phyloP scores from a whole-genome alignment of 2,329 filamentous ascomycete genomes.

The Trichoderma hamatum region DNA sequence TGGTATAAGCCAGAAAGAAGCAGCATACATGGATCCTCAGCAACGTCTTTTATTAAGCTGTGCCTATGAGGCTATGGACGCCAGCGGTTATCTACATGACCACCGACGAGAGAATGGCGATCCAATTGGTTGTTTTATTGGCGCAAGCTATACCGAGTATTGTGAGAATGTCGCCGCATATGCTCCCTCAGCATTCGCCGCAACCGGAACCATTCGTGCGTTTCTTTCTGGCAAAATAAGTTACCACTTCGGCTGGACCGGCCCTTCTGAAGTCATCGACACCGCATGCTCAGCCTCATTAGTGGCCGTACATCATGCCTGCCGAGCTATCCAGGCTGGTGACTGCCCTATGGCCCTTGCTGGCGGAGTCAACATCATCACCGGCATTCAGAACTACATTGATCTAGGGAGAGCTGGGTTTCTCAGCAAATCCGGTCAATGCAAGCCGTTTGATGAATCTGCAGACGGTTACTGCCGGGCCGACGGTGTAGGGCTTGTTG shows the following conservation, averaged over 20 bases:
- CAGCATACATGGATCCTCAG: constrained; percentile 40
- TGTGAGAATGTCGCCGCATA: constrained; percentile 34
- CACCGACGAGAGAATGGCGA: constrained; percentile 21
- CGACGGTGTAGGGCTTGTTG: constrained; percentile 49
- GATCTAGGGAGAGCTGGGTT: constrained; percentile 33
- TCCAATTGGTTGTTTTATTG: constrained; percentile 36
- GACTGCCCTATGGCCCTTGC: constrained; percentile 42
- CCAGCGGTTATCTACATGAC: constrained; percentile 25
- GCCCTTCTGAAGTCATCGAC: constrained; percentile 41
- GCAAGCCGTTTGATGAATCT: constrained; percentile 35
- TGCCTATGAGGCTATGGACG: constrained; percentile 40
- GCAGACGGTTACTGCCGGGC: constrained; percentile 55
- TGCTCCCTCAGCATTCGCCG: constrained; percentile 37
- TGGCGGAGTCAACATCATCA: constrained; percentile 46
- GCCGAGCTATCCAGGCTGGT: constrained; percentile 33
- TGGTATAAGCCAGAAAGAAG: constrained; percentile 35
- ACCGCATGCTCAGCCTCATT: constrained; percentile 44
- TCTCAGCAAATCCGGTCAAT: constrained; percentile 36
- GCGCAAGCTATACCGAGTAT: constrained; percentile 33
- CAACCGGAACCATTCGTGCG: constrained; percentile 39
- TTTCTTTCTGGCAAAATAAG: constrained; percentile 41
- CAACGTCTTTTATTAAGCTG: constrained; percentile 40
- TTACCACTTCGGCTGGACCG: constrained; percentile 43
- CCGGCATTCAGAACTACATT: constrained; percentile 32
- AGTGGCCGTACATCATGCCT: constrained; percentile 42